These are phyloP conservation scores for Nicotiana tabacum DNA, from an alignment of 257 asterid species.

Conservation along the genomic window DNA sequence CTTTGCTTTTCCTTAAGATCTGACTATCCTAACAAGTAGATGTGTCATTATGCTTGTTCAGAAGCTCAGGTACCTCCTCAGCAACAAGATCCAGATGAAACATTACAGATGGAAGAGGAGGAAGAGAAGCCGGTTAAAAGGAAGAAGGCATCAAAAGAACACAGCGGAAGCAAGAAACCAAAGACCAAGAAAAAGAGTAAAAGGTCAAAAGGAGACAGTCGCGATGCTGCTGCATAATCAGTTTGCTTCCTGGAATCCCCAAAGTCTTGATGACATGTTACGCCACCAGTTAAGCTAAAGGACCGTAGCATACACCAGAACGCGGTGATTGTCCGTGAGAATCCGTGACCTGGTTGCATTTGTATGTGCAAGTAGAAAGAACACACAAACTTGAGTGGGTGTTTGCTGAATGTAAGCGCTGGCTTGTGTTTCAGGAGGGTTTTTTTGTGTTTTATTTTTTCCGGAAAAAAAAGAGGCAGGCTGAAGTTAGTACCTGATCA, in stretches of 20 bases:
- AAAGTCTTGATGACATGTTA: background rate
- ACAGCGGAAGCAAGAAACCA: conserved; percentile 32
- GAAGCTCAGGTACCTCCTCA: conserved; percentile 14
- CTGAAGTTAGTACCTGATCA: background rate
- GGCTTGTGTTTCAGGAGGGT: background rate
- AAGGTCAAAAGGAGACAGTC: conserved; percentile 16
- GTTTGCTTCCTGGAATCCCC: background rate
- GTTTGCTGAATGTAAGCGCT: background rate
- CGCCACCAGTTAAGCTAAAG: background rate
- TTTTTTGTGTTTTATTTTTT: background rate
- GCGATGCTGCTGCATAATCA: background rate
- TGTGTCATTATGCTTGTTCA: conserved; percentile 13
- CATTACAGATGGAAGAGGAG: conserved; percentile 27
- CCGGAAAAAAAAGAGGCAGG: background rate
- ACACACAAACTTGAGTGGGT: background rate
- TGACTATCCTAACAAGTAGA: background rate
- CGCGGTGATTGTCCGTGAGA: background rate
- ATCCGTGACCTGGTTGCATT: background rate
- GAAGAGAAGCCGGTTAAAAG: conserved; percentile 22
- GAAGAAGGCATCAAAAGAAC: conserved; percentile 32
- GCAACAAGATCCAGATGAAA: conserved; percentile 21
- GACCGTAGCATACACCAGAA: background rate
- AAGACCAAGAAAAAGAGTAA: conserved; percentile 39
- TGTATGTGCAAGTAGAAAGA: background rate
- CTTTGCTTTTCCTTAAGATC: background rate